A percentile compares a stretch with the other conserved stretches of the same genome.
phyloP scores from a whole-genome alignment of 2,329 filamentous ascomycete genomes.

The Fusarium oligoseptatum region DNA sequence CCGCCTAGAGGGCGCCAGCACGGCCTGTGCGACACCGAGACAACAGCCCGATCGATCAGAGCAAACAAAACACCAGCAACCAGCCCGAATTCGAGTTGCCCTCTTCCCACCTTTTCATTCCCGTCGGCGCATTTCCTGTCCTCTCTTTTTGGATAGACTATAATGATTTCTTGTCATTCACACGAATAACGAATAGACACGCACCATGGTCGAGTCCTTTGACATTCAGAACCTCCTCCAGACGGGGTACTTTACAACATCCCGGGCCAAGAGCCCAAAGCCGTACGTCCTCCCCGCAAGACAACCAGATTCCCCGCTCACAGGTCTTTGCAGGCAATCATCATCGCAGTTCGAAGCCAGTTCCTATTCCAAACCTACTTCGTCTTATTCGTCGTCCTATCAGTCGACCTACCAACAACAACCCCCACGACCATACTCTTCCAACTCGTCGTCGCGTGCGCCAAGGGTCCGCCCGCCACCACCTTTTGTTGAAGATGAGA shows the following conservation, averaged over 20 bases:
- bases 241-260: slow-evolving; percentile 65
- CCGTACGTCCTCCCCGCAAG: slow-evolving; percentile 40
- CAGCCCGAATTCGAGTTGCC: slow-evolving; percentile 11
- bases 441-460: slow-evolving; percentile 28
- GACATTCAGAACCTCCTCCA: slow-evolving; percentile 62
- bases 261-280: slow-evolving; percentile 54
- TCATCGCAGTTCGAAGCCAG: slow-evolving; percentile 35
- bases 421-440: slow-evolving; percentile 28
- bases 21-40: slow-evolving; percentile 40
- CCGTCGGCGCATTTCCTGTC: slow-evolving; percentile 22
- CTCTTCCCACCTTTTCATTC: slow-evolving; percentile 11
- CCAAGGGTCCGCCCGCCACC: slow-evolving; percentile 66
- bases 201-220: slow-evolving; percentile 59
- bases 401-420: slow-evolving; percentile 39
- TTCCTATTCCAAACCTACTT: slow-evolving; percentile 28
- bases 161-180: slow-evolving; percentile 39
- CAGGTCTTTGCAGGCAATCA: slow-evolving; percentile 28
- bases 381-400: slow-evolving; percentile 26
- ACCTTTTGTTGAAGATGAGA: slow-evolving; percentile 79
- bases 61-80: slow-evolving; percentile 32
- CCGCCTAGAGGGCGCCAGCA: slow-evolving; percentile 30
- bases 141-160: slow-evolving; percentile 29
- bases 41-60: slow-evolving; percentile 8
- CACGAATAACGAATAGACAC: slow-evolving; percentile 29
- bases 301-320: slow-evolving; percentile 25